phyloP scores from a whole-genome alignment of 2,329 filamentous ascomycete species.

The Ceratocystis papillata region DNA sequence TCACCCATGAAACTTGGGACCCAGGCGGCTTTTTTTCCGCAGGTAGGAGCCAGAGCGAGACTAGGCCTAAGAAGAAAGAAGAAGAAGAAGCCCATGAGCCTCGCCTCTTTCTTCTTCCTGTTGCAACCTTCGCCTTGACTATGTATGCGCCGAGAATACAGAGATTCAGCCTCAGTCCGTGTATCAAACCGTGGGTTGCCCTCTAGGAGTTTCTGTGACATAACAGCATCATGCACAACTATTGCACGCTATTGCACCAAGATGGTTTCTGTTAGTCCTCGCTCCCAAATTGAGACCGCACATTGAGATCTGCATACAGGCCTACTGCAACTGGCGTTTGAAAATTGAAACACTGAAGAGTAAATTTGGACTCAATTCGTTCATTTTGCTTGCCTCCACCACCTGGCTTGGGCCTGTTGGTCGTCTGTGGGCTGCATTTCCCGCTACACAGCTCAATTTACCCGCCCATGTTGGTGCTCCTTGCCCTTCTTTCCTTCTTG shows the following conservation, averaged over 20 bases:
- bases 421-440: too few relatives aligned
- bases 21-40: neutral
- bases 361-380: neutral
- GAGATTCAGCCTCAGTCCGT: neutral
- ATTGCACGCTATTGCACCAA: neutral
- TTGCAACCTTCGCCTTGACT: neutral
- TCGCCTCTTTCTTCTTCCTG: neutral
- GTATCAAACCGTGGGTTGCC: neutral
- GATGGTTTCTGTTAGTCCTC: neutral
- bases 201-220: neutral
- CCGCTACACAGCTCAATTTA: neutral
- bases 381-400: neutral
- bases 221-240: neutral
- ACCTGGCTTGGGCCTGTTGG: neutral
- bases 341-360: neutral
- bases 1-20: neutral
- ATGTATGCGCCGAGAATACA: neutral
- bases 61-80: too few relatives aligned
- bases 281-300: neutral
- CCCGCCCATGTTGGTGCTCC: neutral
- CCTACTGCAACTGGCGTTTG: conserved; percentile 9
- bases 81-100: neutral
- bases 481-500: neutral
- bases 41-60: too few relatives aligned
- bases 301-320: conserved; percentile 1